Conservation (phyloP, 805 yeast species). For the Barnettozyma salicaria region DNA sequence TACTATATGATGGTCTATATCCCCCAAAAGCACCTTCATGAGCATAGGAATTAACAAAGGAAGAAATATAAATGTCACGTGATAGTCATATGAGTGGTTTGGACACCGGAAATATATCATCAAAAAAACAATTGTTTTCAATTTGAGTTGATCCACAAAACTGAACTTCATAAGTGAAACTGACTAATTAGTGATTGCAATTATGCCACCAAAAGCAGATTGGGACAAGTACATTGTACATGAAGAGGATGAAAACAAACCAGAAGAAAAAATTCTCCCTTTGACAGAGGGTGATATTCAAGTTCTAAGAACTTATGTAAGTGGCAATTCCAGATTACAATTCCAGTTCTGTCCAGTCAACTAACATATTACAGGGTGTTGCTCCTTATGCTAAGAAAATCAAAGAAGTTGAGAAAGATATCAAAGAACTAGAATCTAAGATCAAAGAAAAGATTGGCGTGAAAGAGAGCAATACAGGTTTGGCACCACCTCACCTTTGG, state of each 20-base stretch:
- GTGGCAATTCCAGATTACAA: constrained; percentile 17
- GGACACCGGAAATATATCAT: too few species aligned
- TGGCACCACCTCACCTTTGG: constrained; percentile 95
- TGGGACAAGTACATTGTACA: constrained; percentile 98
- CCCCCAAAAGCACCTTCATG: too few species aligned
- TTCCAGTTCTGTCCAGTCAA: too few species aligned
- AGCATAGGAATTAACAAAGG: too few species aligned
- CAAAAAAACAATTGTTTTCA: neutral
- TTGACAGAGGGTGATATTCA: constrained; percentile 95
- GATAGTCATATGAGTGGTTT: too few species aligned
- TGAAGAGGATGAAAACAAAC: constrained; percentile 51
- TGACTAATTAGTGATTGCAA: too few species aligned
- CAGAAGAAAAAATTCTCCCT: constrained; percentile 75
- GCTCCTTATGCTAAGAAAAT: constrained; percentile 88
- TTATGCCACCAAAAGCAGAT: constrained; percentile 94
- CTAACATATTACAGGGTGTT: constrained; percentile 55
- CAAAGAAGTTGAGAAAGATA: constrained; percentile 80
- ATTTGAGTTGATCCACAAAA: constrained; percentile 1
- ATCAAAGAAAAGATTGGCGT: constrained; percentile 94
- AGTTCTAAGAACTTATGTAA: constrained; percentile 80
- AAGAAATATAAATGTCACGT: too few species aligned
- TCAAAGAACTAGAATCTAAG: constrained; percentile 74
- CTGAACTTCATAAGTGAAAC: too few species aligned
- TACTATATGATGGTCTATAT: too few species aligned
- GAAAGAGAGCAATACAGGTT: constrained; percentile 95